Base-by-base conservation (phyloP, 2,329 filamentous ascomycete genomes). In the Alternaria arbusti region DNA sequence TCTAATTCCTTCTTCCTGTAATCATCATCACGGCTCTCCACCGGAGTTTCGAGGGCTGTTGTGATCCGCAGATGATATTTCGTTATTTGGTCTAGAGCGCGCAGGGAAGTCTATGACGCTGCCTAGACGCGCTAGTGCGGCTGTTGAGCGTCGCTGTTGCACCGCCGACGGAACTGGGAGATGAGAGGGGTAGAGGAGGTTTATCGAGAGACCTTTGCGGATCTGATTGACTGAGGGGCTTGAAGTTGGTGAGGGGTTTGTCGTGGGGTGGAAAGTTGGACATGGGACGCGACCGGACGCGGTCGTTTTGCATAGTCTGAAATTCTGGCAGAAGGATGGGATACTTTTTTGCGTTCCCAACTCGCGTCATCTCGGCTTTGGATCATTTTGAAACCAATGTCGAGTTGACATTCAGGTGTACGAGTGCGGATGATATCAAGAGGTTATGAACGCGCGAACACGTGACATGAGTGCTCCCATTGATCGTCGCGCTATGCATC, bases 1-100 rank as follows among this genome's bases (percentile, higher is more conserved):
- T 57, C 59, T 54, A 58, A 51, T 51, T 28, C 49, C 44, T 52
- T 43, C 17, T 51, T 49, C 23, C 52, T 40, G 44, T 61, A 25
- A 54, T 54, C 43, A 50, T 36, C n/a, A 25, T 52, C 32, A 58
- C 69, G 69, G 69, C 65, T 72, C 70, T 67, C 70, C 70, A 67
- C 62, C 70, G 68, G 69, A 57, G 13, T 45, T 30, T 50, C 7
- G 6, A n/a, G 43, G 8, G 22, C 25, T 58, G 22, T 51, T 40
- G 17, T 23, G 36, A 46, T 56, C 20, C 54, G 30, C 36, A 28
- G 36, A 25, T 32, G 49, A 12, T 20, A 8, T 26, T 52, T 52
- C 49, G 13, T 52, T 36, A 40, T 52, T 52, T n/a, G 30, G 49
- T 52, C 49, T 52, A 52, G 30, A 36, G 36, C 22, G 36, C 32